Percentiles rank a stretch among this genome's conserved stretches.
phyloP scores from a whole-genome alignment of 805 yeast species.

The Yarrowia porcina region DNA sequence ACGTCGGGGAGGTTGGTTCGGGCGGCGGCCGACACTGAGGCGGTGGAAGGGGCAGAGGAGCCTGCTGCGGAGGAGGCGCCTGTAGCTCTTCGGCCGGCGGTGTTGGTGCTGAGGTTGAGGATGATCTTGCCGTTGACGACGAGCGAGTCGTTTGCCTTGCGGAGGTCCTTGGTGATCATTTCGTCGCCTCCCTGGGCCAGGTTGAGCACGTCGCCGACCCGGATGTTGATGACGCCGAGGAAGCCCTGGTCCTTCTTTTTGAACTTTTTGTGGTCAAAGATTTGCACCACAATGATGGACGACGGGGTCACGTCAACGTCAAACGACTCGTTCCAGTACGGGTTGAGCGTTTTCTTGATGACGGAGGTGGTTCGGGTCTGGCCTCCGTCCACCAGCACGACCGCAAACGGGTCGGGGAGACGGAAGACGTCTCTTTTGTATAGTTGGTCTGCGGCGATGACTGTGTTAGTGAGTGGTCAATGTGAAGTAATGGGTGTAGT shows the following conservation, averaged over 20 bases:
- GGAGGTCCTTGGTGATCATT: constrained; percentile 88
- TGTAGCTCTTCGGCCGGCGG: constrained; percentile 32
- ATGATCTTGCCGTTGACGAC: constrained; percentile 93
- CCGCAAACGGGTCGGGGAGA: constrained; percentile 98
- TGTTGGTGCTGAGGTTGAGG: constrained; percentile 44
- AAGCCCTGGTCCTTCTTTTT: constrained; percentile 98
- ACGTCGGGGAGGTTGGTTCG: constrained; percentile 25
- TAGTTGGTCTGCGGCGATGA: constrained; percentile 94
- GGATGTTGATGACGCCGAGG: constrained; percentile 88
- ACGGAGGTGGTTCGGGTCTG: constrained; percentile 95
- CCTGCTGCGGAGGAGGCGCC: constrained; percentile 25
- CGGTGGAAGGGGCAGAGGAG: constrained; percentile 32
- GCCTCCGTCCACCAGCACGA: constrained; percentile 92
- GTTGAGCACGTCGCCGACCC: constrained; percentile 86
- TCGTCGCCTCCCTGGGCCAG: constrained; percentile 47
- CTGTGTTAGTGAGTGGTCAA: constrained; percentile 29
- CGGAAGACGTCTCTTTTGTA: constrained; percentile 92
- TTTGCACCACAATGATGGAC: constrained; percentile 85
- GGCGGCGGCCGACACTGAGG: constrained; percentile 26
- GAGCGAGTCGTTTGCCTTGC: constrained; percentile 84
- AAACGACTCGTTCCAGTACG: constrained; percentile 96
- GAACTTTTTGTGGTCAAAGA: constrained; percentile 95
- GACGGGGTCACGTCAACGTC: constrained; percentile 71
- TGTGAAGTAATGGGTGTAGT: no score
- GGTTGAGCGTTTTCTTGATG: constrained; percentile 88